Evolutionary conservation across 345 rosid genomes (phyloP), one percentile per base, ranked within the genome.

Genomic region (Rubroshorea leprosula): DNA sequence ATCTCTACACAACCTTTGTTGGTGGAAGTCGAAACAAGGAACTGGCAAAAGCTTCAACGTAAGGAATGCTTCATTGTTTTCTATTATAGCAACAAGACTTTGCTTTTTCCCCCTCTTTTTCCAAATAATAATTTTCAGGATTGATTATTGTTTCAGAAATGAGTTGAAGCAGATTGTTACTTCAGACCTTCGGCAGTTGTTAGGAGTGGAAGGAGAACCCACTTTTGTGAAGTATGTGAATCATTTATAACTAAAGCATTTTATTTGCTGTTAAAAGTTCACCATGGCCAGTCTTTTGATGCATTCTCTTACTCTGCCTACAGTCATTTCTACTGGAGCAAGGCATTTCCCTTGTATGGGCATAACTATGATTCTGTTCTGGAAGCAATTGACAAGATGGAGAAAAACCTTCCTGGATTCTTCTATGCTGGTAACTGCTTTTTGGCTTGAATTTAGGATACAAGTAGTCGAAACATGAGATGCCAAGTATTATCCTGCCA

Each of bases 151-250:
- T 57, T 60, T 31, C 65, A 85, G 98, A 49, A 84, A 86, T 63
- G 92, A 84, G 64, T 63, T 92, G 69, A 84, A 83, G 76, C 76
- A 78, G 69, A 69, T 84, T 55, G 98, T 88, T 66, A 81, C 90
- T 57, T 78, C 89, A 61, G 96, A 92, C 72, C 96, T 89, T 49
- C 75, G 71, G 63, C 84, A 80, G 71, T 67, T 92, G 70, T 50
- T 92, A 64, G 95, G 93, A 67, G 89, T 72, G n/a, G 96, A 92
- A 61, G 95, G 96, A 55, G 96, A 89, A 70, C 96, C 98, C 19
- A 62, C 72, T 41, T 86, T 77, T 72, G 75, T 92, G 65, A 88
- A 86, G 98, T 89, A 86, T 61, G 68, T 64, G 54, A 38, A 65
- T 55, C 16, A 25, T n/a, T n/a, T 44, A 44, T 19, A 23, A 51